Evolutionary conservation across 495 filamentous ascomycete genomes (phyloP).

Genomic region (Astrocystis sublimbata): DNA sequence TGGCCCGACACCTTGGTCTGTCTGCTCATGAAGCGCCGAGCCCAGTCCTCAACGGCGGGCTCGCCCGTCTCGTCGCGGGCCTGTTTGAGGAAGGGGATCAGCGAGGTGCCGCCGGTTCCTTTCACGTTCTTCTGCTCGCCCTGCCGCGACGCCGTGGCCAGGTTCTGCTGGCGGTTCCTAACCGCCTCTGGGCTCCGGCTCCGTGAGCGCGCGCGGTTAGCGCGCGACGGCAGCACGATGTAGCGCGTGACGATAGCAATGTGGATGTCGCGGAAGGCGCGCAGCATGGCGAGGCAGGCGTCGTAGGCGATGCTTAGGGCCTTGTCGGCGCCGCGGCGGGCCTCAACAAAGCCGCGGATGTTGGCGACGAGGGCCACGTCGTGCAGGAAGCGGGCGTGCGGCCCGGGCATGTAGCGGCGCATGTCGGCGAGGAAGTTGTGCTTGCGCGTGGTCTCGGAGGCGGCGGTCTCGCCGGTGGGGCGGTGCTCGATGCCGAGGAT

Average conservation of each 20-base stretch:
- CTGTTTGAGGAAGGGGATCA: constrained; percentile 94
- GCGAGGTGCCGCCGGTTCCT: constrained; percentile 87
- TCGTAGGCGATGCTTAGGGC: constrained; percentile 81
- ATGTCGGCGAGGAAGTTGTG: constrained; percentile 96
- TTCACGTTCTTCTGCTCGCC: constrained; percentile 64
- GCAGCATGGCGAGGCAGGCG: constrained; percentile 85
- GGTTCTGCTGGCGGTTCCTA: constrained; percentile 57
- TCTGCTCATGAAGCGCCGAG: constrained; percentile 68
- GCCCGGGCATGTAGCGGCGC: constrained; percentile 94
- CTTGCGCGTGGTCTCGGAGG: constrained; percentile 51
- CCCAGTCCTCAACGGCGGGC: constrained; percentile 84
- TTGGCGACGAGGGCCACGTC: constrained; percentile 81
- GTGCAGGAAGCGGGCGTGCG: constrained; percentile 84
- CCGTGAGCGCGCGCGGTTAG: constrained; percentile 48
- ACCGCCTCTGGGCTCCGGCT: constrained; percentile 45
- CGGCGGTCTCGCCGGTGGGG: constrained; percentile 73
- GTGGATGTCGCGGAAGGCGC: constrained; percentile 88
- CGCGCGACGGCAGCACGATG: constrained; percentile 72
- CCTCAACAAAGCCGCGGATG: constrained; percentile 80
- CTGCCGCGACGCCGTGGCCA: constrained; percentile 61
- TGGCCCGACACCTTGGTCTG: constrained; percentile 44
- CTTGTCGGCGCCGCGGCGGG: constrained; percentile 55
- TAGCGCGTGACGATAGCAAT: constrained; percentile 96
- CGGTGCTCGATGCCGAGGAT: constrained; percentile 89
- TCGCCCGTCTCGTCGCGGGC: constrained; percentile 95